phyloP scores from a whole-genome alignment of 768 basidiomycete species.

The Termitomyces sp. region DNA sequence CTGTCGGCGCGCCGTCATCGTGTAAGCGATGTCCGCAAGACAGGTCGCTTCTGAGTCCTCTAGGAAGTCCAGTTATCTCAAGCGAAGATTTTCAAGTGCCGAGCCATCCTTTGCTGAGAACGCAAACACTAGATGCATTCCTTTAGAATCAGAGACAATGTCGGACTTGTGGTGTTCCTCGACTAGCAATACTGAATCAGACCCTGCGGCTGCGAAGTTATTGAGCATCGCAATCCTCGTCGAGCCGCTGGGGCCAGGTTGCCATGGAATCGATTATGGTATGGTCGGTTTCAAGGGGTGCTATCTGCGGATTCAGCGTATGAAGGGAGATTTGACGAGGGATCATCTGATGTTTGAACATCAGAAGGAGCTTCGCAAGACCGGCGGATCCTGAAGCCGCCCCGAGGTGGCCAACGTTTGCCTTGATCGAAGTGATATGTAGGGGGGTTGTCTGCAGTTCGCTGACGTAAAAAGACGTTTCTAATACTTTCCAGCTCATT shows the following conservation, averaged over 20 bases:
- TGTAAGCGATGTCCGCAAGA: constrained; percentile 57
- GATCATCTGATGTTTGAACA: constrained; percentile 52
- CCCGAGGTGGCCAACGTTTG: constrained; percentile 71
- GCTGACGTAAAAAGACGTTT: constrained; percentile 44
- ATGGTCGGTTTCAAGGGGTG: no score
- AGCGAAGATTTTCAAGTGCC: constrained; percentile 43
- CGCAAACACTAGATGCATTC: constrained; percentile 40
- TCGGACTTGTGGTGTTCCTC: constrained; percentile 36
- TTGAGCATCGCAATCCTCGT: constrained; percentile 57
- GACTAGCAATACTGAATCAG: constrained; percentile 56
- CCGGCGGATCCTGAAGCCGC: constrained; percentile 71
- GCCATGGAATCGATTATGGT: constrained; percentile 29
- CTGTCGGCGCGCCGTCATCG: no score
- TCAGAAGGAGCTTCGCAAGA: constrained; percentile 67
- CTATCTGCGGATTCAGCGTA: constrained; percentile 36
- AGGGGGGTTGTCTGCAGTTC: constrained; percentile 41
- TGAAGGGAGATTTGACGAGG: constrained; percentile 56
- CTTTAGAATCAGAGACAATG: not conserved
- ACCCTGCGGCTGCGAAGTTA: constrained; percentile 74
- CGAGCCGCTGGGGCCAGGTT: constrained; percentile 20
- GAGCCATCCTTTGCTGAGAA: constrained; percentile 53
- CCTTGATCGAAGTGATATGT: constrained; percentile 67
- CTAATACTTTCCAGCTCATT: constrained; percentile 62
- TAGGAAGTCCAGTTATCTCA: constrained; percentile 44
- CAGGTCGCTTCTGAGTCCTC: constrained; percentile 18